phyloP scores from a whole-genome alignment of 1,139 yeast species.

The Scheffersomyces segobiensis region DNA sequence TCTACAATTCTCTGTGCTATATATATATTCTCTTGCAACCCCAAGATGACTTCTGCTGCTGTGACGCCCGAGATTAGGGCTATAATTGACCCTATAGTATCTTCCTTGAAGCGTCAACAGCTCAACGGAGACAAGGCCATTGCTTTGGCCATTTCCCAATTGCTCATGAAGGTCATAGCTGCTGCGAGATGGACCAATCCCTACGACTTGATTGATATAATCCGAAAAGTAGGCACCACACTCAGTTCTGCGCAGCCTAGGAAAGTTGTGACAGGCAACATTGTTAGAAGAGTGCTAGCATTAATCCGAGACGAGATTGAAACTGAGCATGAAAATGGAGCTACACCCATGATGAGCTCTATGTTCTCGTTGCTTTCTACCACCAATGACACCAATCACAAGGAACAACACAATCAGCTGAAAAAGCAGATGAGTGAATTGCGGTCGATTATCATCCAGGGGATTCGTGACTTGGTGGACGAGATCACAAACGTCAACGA shows the following conservation, averaged over 20 bases:
- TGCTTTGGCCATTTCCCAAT: slow-evolving; percentile 84
- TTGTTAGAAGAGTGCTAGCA: slow-evolving; percentile 86
- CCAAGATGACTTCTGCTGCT: slow-evolving; percentile 5
- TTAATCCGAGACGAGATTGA: slow-evolving; percentile 86
- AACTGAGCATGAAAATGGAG: slow-evolving; percentile 35
- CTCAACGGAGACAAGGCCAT: slow-evolving; percentile 71
- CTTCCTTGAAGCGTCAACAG: slow-evolving; percentile 66
- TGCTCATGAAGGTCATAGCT: slow-evolving; percentile 85
- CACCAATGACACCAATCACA: slow-evolving; percentile 26
- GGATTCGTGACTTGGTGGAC: slow-evolving; percentile 88
- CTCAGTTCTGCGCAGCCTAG: slow-evolving; percentile 68
- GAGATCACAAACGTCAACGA: slow-evolving; percentile 90
- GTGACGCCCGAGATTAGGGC: slow-evolving; percentile 37
- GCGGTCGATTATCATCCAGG: slow-evolving; percentile 88
- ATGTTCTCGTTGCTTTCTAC: slow-evolving; percentile 88
- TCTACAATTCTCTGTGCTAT: neutral
- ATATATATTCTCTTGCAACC: neutral
- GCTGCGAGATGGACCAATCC: slow-evolving; percentile 85
- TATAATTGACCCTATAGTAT: slow-evolving; percentile 41
- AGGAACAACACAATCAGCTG: slow-evolving; percentile 31
- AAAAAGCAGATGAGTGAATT: slow-evolving; percentile 60
- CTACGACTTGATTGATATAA: slow-evolving; percentile 67
- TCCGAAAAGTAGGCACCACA: slow-evolving; percentile 63
- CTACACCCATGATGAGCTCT: slow-evolving; percentile 69
- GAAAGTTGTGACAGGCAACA: slow-evolving; percentile 87